phyloP scores from a whole-genome alignment of 495 filamentous ascomycete species.

The Tetracladium setigerum region DNA sequence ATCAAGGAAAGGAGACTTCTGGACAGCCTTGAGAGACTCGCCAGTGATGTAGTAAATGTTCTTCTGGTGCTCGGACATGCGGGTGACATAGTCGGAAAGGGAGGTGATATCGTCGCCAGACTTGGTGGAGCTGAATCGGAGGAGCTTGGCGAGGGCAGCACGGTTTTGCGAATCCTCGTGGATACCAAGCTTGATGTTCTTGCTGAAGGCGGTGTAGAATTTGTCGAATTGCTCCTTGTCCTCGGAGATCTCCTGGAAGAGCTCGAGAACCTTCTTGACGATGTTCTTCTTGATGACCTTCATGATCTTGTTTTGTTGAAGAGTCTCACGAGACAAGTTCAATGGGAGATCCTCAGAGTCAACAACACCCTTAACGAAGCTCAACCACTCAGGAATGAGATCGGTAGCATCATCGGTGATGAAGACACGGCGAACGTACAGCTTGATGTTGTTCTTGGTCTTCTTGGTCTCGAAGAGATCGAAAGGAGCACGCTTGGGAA shows the following conservation, averaged over 20 bases:
- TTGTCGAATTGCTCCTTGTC: conserved; percentile 99
- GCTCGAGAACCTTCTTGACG: conserved; percentile 99
- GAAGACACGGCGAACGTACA: conserved; percentile 99
- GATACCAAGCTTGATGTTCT: conserved; percentile 99
- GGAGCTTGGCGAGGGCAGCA: conserved; percentile 86
- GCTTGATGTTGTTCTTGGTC: conserved; percentile 99
- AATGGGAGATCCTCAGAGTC: conserved; percentile 98
- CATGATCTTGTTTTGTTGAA: conserved; percentile 99
- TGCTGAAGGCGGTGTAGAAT: conserved; percentile 98
- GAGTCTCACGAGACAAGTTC: conserved; percentile 98
- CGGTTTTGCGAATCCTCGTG: conserved; percentile 99
- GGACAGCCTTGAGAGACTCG: conserved; percentile 96
- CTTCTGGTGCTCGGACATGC: conserved; percentile 99
- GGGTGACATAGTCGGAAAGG: conserved; percentile 91
- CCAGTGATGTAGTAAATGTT: conserved; percentile 99
- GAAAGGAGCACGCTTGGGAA: conserved; percentile 98
- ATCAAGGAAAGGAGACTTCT: conserved; percentile 98
- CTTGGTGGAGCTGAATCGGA: conserved; percentile 98
- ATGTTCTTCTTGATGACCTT: conserved; percentile 99
- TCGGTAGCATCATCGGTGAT: conserved; percentile 99
- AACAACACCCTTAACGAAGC: conserved; percentile 99
- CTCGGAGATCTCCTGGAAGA: conserved; percentile 97
- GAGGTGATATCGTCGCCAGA: conserved; percentile 94
- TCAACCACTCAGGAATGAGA: conserved; percentile 97
- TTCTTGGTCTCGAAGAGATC: conserved; percentile 99